phyloP scores from a whole-genome alignment of 1,139 yeast genomes.

The Nadsonia commutata region DNA sequence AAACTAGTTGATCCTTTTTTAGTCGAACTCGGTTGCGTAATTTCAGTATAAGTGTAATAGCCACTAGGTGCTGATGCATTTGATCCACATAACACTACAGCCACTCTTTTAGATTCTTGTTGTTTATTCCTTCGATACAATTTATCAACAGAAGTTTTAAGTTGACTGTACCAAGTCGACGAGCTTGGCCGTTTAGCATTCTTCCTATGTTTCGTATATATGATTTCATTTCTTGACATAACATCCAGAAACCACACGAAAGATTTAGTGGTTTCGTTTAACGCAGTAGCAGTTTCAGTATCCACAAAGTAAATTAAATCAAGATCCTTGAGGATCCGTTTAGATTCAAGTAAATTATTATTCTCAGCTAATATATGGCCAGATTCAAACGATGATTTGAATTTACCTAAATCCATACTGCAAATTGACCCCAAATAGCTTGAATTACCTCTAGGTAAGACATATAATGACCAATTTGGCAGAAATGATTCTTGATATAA shows the following conservation, averaged over 20 bases:
- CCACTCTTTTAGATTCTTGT: background rate
- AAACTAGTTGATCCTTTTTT: too few species aligned
- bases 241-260: background rate
- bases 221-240: background rate
- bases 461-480: constrained; percentile 26
- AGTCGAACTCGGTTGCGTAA: too few species aligned
- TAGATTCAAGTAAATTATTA: background rate
- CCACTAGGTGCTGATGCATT: too few species aligned
- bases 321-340: background rate
- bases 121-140: background rate
- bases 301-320: background rate
- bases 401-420: background rate
- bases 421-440: background rate
- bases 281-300: background rate
- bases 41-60: too few species aligned
- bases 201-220: background rate
- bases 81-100: background rate
- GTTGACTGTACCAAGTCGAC: background rate
- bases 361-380: background rate
- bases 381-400: background rate
- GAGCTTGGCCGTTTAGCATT: background rate
- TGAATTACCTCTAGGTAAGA: background rate
- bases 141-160: background rate
- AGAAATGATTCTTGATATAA: constrained; percentile 20
- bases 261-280: background rate